Conservation (phyloP, 176 grass and related monocot species). For the Rhynchospora tenuis region DNA sequence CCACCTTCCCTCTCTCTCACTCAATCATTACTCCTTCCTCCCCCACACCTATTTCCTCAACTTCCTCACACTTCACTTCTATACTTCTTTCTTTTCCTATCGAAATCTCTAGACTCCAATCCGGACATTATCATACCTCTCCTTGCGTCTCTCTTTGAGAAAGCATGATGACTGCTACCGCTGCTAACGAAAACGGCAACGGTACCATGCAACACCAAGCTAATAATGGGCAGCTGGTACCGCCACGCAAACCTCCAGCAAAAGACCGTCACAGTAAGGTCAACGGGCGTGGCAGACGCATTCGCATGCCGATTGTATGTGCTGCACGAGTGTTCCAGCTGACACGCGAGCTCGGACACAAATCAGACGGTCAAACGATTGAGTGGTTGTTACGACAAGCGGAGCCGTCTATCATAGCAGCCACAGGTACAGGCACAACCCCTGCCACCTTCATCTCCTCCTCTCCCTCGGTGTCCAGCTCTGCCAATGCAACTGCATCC, state of each 20-base stretch:
- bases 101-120: background rate
- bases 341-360: slow-evolving; percentile 87
- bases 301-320: slow-evolving; percentile 96
- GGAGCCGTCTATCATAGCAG: slow-evolving; percentile 88
- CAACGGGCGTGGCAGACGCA: slow-evolving; percentile 77
- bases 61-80: background rate
- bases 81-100: background rate
- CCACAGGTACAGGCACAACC: slow-evolving; percentile 73
- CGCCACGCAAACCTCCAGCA: slow-evolving; percentile 9
- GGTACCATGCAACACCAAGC: slow-evolving; percentile 15
- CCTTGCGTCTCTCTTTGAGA: background rate
- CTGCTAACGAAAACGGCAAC: slow-evolving; percentile 1
- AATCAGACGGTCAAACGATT: slow-evolving; percentile 90
- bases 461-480: slow-evolving; percentile 26
- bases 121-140: background rate
- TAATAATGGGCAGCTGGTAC: background rate
- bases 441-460: slow-evolving; percentile 72
- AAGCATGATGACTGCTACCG: slow-evolving; percentile 16
- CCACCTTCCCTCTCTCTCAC: background rate
- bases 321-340: slow-evolving; percentile 94
- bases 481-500: slow-evolving; percentile 15
- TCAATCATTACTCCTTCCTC: slow-evolving; percentile 13
- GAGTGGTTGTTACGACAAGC: slow-evolving; percentile 94
- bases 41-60: background rate
- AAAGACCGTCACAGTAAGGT: slow-evolving; percentile 98